Base-by-base conservation (phyloP, 2,329 filamentous ascomycete genomes). In the Pseudopyricularia javanii region DNA sequence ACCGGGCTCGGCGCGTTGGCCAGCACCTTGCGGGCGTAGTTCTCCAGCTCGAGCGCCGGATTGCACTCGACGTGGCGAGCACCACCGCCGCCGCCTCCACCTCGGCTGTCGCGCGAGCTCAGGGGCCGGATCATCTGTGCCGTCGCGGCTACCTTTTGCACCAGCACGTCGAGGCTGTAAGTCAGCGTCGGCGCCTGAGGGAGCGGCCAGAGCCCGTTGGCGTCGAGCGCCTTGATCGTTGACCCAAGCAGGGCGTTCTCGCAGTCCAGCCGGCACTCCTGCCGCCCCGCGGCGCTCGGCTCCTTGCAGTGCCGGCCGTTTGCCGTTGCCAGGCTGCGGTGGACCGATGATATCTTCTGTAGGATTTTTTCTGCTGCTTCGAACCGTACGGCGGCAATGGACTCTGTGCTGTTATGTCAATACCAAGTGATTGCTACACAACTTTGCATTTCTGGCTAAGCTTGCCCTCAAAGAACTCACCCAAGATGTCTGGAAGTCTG, bases 241-340 rank as follows among this genome's bases (percentile, higher is more conserved):
- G 50, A 51, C 14, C 50, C 50, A 15, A 51, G 37, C 24, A 51
- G 50, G 14, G 50, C 50, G 35, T 51, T 51, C 35, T 45, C 50
- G 50, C 50, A 51, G 50, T 51, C 50, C 8, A 51, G 34, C 15
- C 50, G 50, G 24, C 37, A 43, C 50, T 51, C 50, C 24, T 43
- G 50, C 50, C 28, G 22, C 7, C 15, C 26, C 8, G 33, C 28
- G 12, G 37, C 50, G 34, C 26, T 20, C 26, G 50, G 37, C 35
- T 45, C 37, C 15, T 12, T 26, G 50, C 50, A 51, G 50, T 43
- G 50, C 17, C 50, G 34, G 8, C 50, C 50, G 35, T 51, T 45
- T 26, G 50, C 50, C 5, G 24, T 45, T 9, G 50, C 50, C 14
- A 51, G 50, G 22, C 37, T 51, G 24, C 37, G 34, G 35, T 51